A percentile compares a stretch with the other conserved stretches of the same genome.
Conservation (phyloP, 495 filamentous ascomycete species). For the Delitschia confertaspora region DNA sequence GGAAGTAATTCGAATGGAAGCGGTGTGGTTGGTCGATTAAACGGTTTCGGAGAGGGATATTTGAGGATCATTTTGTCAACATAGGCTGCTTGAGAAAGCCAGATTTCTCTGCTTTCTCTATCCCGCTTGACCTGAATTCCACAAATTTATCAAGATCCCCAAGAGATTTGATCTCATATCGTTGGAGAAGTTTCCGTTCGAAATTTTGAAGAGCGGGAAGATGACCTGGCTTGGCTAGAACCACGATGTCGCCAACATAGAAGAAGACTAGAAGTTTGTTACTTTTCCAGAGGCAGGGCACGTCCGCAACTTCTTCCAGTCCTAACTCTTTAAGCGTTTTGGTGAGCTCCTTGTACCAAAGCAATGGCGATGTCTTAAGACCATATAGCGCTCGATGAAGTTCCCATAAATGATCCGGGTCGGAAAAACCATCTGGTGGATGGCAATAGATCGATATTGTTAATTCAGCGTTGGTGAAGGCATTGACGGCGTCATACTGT, state of each 20-base stretch:
- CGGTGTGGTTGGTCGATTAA: background rate
- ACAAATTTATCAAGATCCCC: constrained; percentile 1
- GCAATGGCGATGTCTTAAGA: constrained; percentile 8
- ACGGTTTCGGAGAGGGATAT: background rate
- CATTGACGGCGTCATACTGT: constrained; percentile 7
- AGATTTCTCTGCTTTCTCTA: background rate
- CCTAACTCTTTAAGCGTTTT: constrained; percentile 5
- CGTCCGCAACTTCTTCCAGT: constrained; percentile 1
- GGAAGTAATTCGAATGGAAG: too few species aligned
- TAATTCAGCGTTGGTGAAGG: constrained; percentile 6
- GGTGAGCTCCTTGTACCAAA: constrained; percentile 12
- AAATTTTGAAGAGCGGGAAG: background rate
- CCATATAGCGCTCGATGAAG: constrained; percentile 14
- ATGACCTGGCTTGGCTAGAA: constrained; percentile 5
- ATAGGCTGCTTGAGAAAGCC: constrained; percentile 1
- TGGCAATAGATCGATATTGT: background rate
- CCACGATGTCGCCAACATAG: constrained; percentile 16
- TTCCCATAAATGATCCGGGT: background rate
- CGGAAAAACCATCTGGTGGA: constrained; percentile 3
- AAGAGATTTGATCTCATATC: background rate
- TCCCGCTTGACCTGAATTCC: background rate
- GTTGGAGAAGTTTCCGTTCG: background rate
- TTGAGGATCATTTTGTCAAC: constrained; percentile 6
- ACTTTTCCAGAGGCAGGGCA: constrained; percentile 4
- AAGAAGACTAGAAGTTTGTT: constrained; percentile 13